Evolutionary conservation across 2,329 filamentous ascomycete species (phyloP), one percentile per base, ranked within the genome.

Genomic region (Trichophyton equinum): DNA sequence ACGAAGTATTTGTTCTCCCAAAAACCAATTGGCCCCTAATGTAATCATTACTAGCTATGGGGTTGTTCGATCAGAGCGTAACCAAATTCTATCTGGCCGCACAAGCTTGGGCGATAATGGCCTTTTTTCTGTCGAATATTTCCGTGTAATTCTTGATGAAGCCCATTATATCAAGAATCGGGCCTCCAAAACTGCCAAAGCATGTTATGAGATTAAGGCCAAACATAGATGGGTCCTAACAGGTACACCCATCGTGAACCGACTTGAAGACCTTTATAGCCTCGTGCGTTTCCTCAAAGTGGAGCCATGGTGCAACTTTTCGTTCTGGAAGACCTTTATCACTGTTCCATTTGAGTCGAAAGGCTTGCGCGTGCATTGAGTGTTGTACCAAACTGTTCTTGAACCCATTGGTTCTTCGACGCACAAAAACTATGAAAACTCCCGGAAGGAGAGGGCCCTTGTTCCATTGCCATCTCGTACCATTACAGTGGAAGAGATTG

Each of bases 321-420:
- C 91, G 0, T 99, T 96, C 75, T 99, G 94, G 94, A 91, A 91
- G 71, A 97, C 94, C 0, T 99, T 99, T 72, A 97, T 99, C 69
- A 99, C 94, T 0, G 86, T 95, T 1, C 94, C 94, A 0, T 99
- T 99, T 65, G 94, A 99, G 72, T 92, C 90, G 0, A 94, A 94
- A 66, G 88, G 99, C 64, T 96, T 70, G 84, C 96, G 66, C 86
- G 91, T 3, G 94, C 94, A 0, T 79, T 99, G 6, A 94, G 97
- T 70, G 94, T 99, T 1, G 94, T 99, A 1, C 94, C 94, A 99
- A 71, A 99, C 92, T 0, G 92, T 99, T 0, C 77, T 99, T 4
- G 94, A 99, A 70, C 94, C 94, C 94, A 6, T 77, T 99, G n/a
- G 94, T 99, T 7, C 85, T 99, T 73, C 84, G 94, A 51, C 83